Evolutionary conservation across 257 asterid genomes (phyloP).

Genomic region (Fraxinus excelsior): DNA sequence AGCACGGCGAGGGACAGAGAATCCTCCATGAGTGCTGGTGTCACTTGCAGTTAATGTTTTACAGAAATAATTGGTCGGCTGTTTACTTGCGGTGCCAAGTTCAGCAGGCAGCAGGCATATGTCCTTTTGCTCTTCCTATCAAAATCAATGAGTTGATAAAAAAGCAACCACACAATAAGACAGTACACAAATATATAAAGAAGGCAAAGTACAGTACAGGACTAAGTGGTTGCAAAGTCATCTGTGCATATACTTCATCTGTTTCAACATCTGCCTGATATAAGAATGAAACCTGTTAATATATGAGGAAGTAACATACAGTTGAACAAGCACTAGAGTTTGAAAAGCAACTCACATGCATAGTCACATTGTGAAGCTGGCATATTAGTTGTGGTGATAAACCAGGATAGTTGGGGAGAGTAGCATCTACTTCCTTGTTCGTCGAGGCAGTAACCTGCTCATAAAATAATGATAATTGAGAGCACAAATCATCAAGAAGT

Average conservation of each 20-base stretch:
- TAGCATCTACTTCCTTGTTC: conserved; percentile 83
- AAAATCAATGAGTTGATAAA: conserved; percentile 19
- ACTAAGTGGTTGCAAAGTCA: conserved; percentile 94
- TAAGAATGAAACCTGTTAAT: conserved; percentile 4
- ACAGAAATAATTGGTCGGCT: conserved; percentile 89
- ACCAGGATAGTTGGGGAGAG: conserved; percentile 88
- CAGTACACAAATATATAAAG: conserved; percentile 8
- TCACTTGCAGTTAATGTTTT: conserved; percentile 93
- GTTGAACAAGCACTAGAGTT: neutral
- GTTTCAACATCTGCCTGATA: conserved; percentile 94
- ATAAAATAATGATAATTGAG: conserved; percentile 7
- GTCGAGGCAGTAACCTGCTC: conserved; percentile 90
- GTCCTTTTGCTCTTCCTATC: conserved; percentile 95
- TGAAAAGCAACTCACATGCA: conserved; percentile 65
- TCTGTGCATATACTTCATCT: conserved; percentile 93
- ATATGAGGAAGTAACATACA: neutral
- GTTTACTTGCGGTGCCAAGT: conserved; percentile 87
- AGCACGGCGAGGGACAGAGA: conserved; percentile 97
- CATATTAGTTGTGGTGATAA: conserved; percentile 88
- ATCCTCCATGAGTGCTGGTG: conserved; percentile 98
- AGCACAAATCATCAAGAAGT: conserved; percentile 8
- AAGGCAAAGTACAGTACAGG: conserved; percentile 47
- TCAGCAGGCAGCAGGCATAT: conserved; percentile 83
- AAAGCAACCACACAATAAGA: conserved; percentile 10
- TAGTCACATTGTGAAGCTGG: conserved; percentile 94